phyloP scores from a whole-genome alignment of 2,329 filamentous ascomycete genomes.

The Amesomyces nigricolor region DNA sequence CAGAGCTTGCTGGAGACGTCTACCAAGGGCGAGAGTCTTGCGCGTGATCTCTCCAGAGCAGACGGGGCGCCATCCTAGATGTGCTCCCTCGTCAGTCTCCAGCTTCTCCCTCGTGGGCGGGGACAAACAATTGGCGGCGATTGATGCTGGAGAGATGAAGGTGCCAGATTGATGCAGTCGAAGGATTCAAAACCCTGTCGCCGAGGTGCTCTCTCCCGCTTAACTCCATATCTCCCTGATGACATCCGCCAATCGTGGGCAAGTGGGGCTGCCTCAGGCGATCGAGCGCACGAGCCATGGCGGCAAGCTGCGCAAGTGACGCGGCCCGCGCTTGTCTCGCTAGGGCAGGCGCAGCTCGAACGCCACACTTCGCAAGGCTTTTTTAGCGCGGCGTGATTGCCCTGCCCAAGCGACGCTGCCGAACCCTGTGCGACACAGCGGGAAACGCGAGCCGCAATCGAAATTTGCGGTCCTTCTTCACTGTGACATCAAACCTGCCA shows the following conservation, averaged over 20 bases:
- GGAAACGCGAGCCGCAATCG: too few species aligned
- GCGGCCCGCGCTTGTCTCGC: constrained; percentile 16
- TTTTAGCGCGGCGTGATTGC: not conserved
- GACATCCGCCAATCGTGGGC: not conserved
- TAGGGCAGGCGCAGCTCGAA: constrained; percentile 22
- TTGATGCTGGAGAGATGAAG: constrained; percentile 10
- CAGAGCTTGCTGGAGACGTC: not conserved
- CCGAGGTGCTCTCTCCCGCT: constrained; percentile 16
- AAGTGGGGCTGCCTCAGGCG: not conserved
- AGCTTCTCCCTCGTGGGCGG: not conserved
- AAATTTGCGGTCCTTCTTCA: not conserved
- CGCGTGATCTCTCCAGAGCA: not conserved
- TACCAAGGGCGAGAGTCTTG: not conserved
- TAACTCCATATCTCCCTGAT: constrained; percentile 21
- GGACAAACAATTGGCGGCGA: constrained; percentile 4
- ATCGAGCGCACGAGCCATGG: not conserved
- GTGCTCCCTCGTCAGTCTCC: too few species aligned
- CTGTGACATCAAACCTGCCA: constrained; percentile 7
- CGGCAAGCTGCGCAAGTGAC: constrained; percentile 3
- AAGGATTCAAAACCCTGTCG: constrained; percentile 24
- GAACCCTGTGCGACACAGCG: not conserved
- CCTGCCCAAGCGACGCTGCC: constrained; percentile 6
- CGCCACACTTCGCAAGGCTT: constrained; percentile 21
- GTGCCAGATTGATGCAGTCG: constrained; percentile 18
- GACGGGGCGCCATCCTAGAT: not conserved